Percentiles rank a stretch among this genome's conserved stretches.
Conservation (phyloP, 2,329 filamentous ascomycete genomes). For the Eurotiales sp. region DNA sequence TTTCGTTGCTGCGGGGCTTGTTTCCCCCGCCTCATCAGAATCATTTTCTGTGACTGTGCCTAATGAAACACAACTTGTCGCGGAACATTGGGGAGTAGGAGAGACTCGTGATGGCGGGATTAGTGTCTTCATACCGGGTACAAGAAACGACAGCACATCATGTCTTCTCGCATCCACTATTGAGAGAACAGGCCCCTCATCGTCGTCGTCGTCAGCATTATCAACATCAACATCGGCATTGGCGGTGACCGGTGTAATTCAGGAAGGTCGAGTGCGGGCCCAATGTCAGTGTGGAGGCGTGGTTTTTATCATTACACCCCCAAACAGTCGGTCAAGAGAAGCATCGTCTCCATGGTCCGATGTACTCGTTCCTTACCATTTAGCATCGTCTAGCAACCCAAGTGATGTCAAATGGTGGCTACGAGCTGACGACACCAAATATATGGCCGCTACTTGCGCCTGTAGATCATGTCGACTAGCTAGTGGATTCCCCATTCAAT, state of each 20-base stretch:
- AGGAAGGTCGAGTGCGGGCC: slow-evolving; percentile 35
- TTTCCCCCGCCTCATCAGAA: slow-evolving; percentile 16
- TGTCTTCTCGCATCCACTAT: slow-evolving; percentile 19
- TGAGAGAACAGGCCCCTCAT: neutral
- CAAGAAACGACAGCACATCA: slow-evolving; percentile 16
- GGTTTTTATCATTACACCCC: slow-evolving; percentile 55
- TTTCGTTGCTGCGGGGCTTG: slow-evolving; percentile 33
- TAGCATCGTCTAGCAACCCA: slow-evolving; percentile 41
- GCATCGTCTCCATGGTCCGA: slow-evolving; percentile 53
- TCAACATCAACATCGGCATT: neutral
- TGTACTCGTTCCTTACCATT: slow-evolving; percentile 48
- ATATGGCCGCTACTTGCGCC: slow-evolving; percentile 58
- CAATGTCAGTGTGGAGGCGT: slow-evolving; percentile 56
- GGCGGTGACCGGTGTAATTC: neutral
- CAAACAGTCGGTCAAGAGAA: slow-evolving; percentile 43
- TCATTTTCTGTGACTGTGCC: slow-evolving; percentile 11
- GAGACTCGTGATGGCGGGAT: slow-evolving; percentile 30
- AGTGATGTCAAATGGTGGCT: slow-evolving; percentile 59
- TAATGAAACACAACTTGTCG: slow-evolving; percentile 18
- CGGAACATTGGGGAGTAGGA: slow-evolving; percentile 25
- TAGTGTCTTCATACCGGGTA: slow-evolving; percentile 23
- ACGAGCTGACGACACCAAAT: slow-evolving; percentile 45
- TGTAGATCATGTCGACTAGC: slow-evolving; percentile 60
- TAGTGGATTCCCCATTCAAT: slow-evolving; percentile 61
- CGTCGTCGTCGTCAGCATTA: neutral